Evolutionary conservation across 768 basidiomycete genomes (phyloP), one percentile per base, ranked within the genome.

Genomic region (Glaciozyma antarctica): DNA sequence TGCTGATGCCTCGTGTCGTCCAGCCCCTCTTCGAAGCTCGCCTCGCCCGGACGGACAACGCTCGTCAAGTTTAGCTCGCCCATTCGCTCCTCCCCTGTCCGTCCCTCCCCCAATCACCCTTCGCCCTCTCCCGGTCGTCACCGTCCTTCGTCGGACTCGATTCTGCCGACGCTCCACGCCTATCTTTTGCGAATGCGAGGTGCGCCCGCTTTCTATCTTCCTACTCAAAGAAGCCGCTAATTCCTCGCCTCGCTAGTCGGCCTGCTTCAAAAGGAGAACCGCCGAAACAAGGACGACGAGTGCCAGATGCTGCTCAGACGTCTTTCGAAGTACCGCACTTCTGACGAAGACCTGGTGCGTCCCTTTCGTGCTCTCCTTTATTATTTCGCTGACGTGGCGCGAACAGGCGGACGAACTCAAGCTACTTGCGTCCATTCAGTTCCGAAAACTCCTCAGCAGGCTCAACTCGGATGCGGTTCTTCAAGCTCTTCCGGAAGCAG

Each of bases 391-490:
- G 26, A 45, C 8, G 41, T 17, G 57, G 34, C 9, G 56, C 19
- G 32, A 43, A 43, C 63, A 92, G 88, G 85, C 85, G 15, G 86
- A 89, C 73, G 85, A 89, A 73, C 82, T 83, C 70, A 81, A 82
- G 5, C 77, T 95, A 0, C 81, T 88, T 73, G 92, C 86, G 0
- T 85, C 83, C 68, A 77, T 94, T n/a, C 85, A 84, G 1, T 77
- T 97, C 34, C 84, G 88, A 60, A 82, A 85, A 32, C 87, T 87
- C 1, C 85, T 92, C 70, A 81, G 82, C 45, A 84, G 84, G 10
- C 90, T 94, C 79, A 83, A 83, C 41, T 81, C 84, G 0, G 92
- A 97, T 74, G 88, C 95, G 79, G 88, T 92, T 75, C 79, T 95
- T 64, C 91, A 86, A 73, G 92, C 92, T 22, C 78, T 97, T 28